A percentile compares a stretch with the other conserved stretches of the same genome.
Conservation (phyloP, 345 rosid genomes). For the Litchi chinensis region DNA sequence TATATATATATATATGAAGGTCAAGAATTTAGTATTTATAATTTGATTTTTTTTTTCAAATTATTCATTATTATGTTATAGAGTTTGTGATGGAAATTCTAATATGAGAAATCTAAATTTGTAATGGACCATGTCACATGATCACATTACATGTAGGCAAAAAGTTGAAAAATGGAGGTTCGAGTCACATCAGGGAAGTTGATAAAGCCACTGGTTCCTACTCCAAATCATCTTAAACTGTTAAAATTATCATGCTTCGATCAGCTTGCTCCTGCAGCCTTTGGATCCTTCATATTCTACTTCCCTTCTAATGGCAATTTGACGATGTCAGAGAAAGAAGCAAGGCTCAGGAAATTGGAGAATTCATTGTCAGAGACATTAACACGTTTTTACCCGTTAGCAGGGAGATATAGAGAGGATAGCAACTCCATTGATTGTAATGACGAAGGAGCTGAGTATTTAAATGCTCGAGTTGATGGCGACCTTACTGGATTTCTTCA, state of each 20-base stretch:
- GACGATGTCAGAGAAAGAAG: background rate
- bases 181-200: constrained; percentile 35
- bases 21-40: no score
- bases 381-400: constrained; percentile 30
- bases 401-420: constrained; percentile 23
- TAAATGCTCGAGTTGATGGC: constrained; percentile 24
- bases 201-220: constrained; percentile 49
- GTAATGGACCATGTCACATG: background rate
- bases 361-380: constrained; percentile 32
- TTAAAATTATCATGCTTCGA: constrained; percentile 40
- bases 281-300: constrained; percentile 37
- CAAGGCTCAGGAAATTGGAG: constrained; percentile 33
- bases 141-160: background rate
- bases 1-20: no score
- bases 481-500: constrained; percentile 17
- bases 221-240: constrained; percentile 35
- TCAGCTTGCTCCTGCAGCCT: constrained; percentile 43
- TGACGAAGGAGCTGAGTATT: constrained; percentile 33
- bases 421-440: constrained; percentile 20
- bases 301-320: constrained; percentile 22
- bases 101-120: no score
- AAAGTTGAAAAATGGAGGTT: constrained; percentile 25
- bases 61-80: no score
- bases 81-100: no score
- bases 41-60: no score